Evolutionary conservation across 1,284 basidiomycete genomes (phyloP), one percentile per base, ranked within the genome.

Genomic region (Gymnopus androsaceus): DNA sequence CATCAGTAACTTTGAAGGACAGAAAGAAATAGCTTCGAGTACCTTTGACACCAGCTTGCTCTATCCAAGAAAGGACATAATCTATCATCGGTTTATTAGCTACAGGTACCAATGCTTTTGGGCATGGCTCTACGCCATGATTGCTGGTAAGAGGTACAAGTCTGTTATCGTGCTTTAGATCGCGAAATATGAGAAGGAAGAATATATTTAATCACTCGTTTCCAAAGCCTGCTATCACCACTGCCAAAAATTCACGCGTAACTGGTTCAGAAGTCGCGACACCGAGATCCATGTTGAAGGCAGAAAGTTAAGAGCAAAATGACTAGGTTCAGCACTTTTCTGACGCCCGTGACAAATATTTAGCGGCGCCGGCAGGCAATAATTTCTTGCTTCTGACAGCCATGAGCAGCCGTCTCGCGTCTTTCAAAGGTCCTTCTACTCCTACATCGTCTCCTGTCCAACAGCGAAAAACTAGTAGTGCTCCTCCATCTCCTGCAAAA

Each of bases 1-100:
- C 19, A 30, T 34, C 12, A 34, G 15, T 30, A 23, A 56, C 56
- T 47, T 49, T 47, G 60, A 59, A 53, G 60, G 58, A 40, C 37
- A 36, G 45, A 31, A 59, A 12, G 30, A 46, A 44, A n/a, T 46
- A n/a, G 3, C 14, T 25, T 9, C 30, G 67, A 75, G 56, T 58
- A 90, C 95, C 93, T 75, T 83, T 84, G 37, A 97, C 84, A 11
- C 92, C 92, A 17, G 92, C 87, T 44, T 90, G 84, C 63, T 96
- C 91, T 25, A 97, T 73, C 93, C 94, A 95, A 28, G 85, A 79
- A 19, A 98, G 77, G 6, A 85, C 82, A 64, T 92, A 90, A 67
- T 94, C 91, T 59, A 97, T 79, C 75, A 97, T 86, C 0, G 93
- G 92, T 61, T 82, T 89, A 66, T 96, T 95, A 27, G 85, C 93